These are phyloP conservation scores for Pisolithus thermaeus DNA, from an alignment of 1,284 basidiomycete species.

Conservation along the genomic window DNA sequence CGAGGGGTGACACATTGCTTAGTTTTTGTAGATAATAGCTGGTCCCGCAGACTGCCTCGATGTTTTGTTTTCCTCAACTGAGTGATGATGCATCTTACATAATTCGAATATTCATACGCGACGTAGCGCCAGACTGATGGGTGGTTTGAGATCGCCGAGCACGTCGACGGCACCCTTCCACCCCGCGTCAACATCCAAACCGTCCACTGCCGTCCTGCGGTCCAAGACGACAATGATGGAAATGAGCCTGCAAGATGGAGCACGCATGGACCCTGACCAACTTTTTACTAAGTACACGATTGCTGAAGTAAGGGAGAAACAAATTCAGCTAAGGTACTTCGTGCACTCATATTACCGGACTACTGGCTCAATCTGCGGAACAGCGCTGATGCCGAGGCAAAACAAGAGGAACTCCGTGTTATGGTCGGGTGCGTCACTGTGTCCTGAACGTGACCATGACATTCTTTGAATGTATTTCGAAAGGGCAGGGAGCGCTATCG, in stretches of 20 bases:
- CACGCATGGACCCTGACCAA: constrained; percentile 66
- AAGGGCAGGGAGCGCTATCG: constrained; percentile 88
- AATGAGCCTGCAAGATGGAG: constrained; percentile 15
- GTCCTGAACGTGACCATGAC: background rate
- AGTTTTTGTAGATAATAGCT: constrained; percentile 3
- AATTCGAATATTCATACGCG: constrained; percentile 7
- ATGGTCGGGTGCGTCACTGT: constrained; percentile 86
- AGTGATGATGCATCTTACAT: constrained; percentile 10
- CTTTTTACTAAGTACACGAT: constrained; percentile 73
- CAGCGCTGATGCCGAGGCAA: constrained; percentile 83
- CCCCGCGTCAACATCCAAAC: constrained; percentile 4
- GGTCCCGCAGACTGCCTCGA: too few species aligned
- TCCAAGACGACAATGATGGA: constrained; percentile 9
- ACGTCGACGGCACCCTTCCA: constrained; percentile 4
- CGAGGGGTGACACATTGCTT: constrained; percentile 16
- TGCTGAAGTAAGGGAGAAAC: constrained; percentile 67
- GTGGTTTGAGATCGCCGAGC: constrained; percentile 4
- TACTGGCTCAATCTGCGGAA: constrained; percentile 4
- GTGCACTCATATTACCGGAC: background rate
- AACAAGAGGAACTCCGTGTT: constrained; percentile 84
- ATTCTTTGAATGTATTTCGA: constrained; percentile 36
- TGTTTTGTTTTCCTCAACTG: background rate
- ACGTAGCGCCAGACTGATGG: background rate
- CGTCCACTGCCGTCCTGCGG: constrained; percentile 15
- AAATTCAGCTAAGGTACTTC: constrained; percentile 63